These are phyloP conservation scores for Cladosporium halotolerans DNA, from an alignment of 2,329 filamentous ascomycete genomes.

Conservation along the genomic window DNA sequence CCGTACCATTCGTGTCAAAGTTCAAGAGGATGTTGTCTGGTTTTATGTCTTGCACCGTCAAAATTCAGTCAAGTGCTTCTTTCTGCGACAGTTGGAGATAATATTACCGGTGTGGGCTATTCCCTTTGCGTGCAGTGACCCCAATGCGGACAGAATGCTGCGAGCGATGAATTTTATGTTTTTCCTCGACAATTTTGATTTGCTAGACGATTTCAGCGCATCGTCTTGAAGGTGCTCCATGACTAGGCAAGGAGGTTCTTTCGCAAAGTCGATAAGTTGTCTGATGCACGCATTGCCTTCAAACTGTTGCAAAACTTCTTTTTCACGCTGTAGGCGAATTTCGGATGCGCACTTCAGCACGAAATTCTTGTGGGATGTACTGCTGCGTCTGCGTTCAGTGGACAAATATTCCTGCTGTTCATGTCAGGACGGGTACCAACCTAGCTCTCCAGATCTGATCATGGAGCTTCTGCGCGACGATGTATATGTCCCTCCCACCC, in stretches of 20 bases:
- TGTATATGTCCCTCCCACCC: neutral
- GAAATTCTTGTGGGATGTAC: neutral
- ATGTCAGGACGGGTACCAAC: neutral
- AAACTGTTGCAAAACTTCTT: neutral
- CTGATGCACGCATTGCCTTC: neutral
- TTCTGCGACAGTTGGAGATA: neutral
- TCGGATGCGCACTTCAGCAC: neutral
- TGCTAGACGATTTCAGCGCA: neutral
- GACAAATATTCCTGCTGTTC: neutral
- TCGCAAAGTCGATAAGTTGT: neutral
- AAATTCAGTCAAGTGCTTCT: slow-evolving; percentile 15
- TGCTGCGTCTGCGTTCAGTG: neutral
- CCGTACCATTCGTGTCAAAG: slow-evolving; percentile 20
- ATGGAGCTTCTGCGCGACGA: neutral
- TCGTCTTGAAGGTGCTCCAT: neutral
- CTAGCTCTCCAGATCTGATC: neutral
- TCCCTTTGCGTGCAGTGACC: slow-evolving; percentile 23
- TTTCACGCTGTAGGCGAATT: neutral
- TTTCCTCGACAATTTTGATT: neutral
- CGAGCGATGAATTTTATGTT: slow-evolving; percentile 18
- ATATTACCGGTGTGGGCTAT: slow-evolving; percentile 20
- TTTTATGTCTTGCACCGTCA: slow-evolving; percentile 26
- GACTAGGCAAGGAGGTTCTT: neutral
- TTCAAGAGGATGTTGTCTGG: slow-evolving; percentile 36
- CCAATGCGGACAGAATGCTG: slow-evolving; percentile 23